Evolutionary conservation across 306 rosid species (phyloP), one percentile per base, ranked within the genome.

Genomic region (Gillenia trifoliata): DNA sequence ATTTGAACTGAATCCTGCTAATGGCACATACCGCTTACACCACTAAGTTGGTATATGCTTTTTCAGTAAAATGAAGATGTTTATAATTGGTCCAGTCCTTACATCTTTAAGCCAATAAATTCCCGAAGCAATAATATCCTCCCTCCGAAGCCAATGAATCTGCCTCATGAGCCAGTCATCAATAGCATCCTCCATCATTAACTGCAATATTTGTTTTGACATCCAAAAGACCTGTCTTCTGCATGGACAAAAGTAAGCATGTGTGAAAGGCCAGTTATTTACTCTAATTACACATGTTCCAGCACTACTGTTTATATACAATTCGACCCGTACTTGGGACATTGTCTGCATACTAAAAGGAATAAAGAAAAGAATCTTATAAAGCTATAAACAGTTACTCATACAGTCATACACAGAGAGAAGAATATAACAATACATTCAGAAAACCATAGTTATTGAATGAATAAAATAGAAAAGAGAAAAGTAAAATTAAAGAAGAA

Each of bases 201-300:
- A 81, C 78, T 95, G 99, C 73, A 92, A 74, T 76, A 95, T 92
- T 82, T 95, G 99, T 83, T 95, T 95, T 45, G 99, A 95, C 78
- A 95, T 95, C 99, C 99, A 95, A 84, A 89, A 87, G 83, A 92
- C 99, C 72, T 95, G 99, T 83, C 99, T 80, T 78, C 99, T 92
- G 93, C 82, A 86, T 64, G 23, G 78, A 72, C 63, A 64, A n/a
- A 64, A 45, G 74, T 43, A 57, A 55, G 54, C 54, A 45, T n/a
- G 41, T 52, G 67, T 75, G 60, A 81, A 77, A 77, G 74, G 71
- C 72, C 73, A 68, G 49, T 68, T 43, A 67, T 43, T 67, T 12
- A 41, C 34, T 26, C 10, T 45, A 25, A 25, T 25, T 67, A 78
- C 73, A 81, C 29, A 62, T 15, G 66, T 62, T 15, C 70, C 68